Base-by-base conservation (phyloP, 2,329 filamentous ascomycete genomes). In the Fusarium sp. region DNA sequence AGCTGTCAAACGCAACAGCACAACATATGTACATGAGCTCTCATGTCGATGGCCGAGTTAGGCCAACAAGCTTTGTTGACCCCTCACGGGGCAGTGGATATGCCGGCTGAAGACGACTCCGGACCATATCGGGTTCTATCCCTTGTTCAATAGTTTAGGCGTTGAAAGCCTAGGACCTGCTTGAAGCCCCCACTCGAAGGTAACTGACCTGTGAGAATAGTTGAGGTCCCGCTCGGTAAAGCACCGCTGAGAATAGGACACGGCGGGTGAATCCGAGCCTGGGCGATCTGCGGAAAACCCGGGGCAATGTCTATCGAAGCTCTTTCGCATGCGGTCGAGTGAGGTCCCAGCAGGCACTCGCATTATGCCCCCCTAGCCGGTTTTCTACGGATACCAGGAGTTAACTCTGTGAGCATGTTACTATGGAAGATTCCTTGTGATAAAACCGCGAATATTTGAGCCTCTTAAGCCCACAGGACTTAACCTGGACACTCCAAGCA, bases 121-220 rank as follows among this genome's bases (percentile, higher is more conserved):
- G 38, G 38, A 57, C 27, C 38, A 33, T 29, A 10, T 25, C 27
- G 38, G 54, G 58, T 56, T 54, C 20, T 33, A 38, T 51, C 33
- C 50, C 46, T 55, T 42, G 51, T 61, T 55, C 54, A 53, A 59
- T 51, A n/a, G 54, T 53, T 51, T n/a, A 14, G 33, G 34, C 36
- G 33, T 58, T 44, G 57, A 62, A 40, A 55, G 18, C 57, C 49
- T 44, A 59, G 38, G 33, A 40, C 23, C 23, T 42, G 44, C 46
- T 59, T 20, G 49, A 58, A 23, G 50, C 29, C 54, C 53, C 58
- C 53, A 59, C 49, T n/a, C 20, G 49, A 16, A 56, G 20, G 18
- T 58, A 38, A 20, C 40, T 54, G 53, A 65, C 29, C 23, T 38
- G 16, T 38, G 29, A n/a, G 20, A 11, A 36, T 38, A 25, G 34